Conservation (phyloP, 768 basidiomycete species). For the Suillus clintonianus region DNA sequence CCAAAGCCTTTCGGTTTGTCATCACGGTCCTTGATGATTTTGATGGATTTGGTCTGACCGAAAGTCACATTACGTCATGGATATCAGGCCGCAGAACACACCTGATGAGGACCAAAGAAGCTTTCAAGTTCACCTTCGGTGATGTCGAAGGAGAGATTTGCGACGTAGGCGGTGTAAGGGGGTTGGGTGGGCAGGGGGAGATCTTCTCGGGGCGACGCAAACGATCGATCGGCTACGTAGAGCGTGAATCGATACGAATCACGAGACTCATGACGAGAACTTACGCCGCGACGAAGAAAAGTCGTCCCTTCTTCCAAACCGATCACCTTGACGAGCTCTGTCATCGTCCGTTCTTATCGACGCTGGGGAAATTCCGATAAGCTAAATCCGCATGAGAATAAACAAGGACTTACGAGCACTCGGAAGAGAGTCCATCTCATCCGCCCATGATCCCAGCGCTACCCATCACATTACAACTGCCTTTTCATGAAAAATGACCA, state of each 20-base stretch:
- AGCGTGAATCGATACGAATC: slow-evolving; percentile 12
- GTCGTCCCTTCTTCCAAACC: slow-evolving; percentile 64
- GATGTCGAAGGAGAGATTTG: slow-evolving; percentile 93
- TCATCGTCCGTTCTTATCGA: slow-evolving; percentile 73
- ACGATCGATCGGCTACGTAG: slow-evolving; percentile 55
- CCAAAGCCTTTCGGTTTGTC: slow-evolving; percentile 98
- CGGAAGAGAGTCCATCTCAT: slow-evolving; percentile 94
- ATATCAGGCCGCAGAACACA: slow-evolving; percentile 29
- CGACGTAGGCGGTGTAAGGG: slow-evolving; percentile 96
- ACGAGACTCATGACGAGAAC: slow-evolving; percentile 25
- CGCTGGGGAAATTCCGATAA: slow-evolving; percentile 44
- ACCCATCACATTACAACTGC: slow-evolving; percentile 16
- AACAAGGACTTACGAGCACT: slow-evolving; percentile 76
- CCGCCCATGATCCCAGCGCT: slow-evolving; percentile 97
- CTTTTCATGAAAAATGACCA: slow-evolving; percentile 15
- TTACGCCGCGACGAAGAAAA: slow-evolving; percentile 62
- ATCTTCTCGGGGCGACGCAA: slow-evolving; percentile 75
- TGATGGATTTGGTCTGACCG: slow-evolving; percentile 73
- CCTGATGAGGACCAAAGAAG: slow-evolving; percentile 74
- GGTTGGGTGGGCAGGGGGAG: slow-evolving; percentile 93
- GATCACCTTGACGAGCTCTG: slow-evolving; percentile 51
- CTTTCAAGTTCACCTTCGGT: slow-evolving; percentile 78
- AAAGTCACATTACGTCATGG: not conserved
- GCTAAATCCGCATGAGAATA: slow-evolving; percentile 8
- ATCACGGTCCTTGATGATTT: slow-evolving; percentile 91